Conservation (phyloP, 2,329 filamentous ascomycete species). For the Cryphonectria radicalis region DNA sequence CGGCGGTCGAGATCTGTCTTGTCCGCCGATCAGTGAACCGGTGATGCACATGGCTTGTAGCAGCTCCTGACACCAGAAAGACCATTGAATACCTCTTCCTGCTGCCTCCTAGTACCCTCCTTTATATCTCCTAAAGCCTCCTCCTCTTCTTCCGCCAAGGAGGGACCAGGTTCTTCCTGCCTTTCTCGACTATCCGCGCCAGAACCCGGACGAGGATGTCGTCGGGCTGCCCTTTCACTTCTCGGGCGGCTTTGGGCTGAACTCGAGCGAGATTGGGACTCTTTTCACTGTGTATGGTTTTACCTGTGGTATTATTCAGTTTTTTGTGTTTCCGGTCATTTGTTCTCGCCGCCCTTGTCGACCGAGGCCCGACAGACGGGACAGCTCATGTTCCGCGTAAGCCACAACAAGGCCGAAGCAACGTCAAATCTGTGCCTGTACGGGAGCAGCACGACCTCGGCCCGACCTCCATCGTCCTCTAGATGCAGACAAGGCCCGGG, state of each 20-base stretch:
- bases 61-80: neutral
- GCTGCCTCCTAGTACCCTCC: neutral
- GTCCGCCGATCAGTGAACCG: neutral
- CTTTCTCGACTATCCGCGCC: slow-evolving; percentile 77
- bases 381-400: neutral
- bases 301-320: slow-evolving; percentile 80
- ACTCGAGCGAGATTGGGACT: slow-evolving; percentile 76
- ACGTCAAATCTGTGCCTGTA: neutral
- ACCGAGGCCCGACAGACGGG: neutral
- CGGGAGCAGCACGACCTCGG: neutral
- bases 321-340: slow-evolving; percentile 79
- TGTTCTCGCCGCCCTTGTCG: slow-evolving; percentile 54
- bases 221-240: slow-evolving; percentile 78
- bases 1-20: neutral
- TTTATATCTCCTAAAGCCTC: neutral
- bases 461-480: neutral
- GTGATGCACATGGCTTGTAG: neutral
- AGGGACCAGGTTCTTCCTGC: slow-evolving; percentile 83
- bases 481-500: neutral
- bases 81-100: neutral
- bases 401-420: neutral
- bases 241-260: slow-evolving; percentile 75
- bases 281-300: slow-evolving; percentile 86
- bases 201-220: slow-evolving; percentile 58
- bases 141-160: neutral